phyloP scores from a whole-genome alignment of 495 filamentous ascomycete genomes.

The Aspergillus indologenus region DNA sequence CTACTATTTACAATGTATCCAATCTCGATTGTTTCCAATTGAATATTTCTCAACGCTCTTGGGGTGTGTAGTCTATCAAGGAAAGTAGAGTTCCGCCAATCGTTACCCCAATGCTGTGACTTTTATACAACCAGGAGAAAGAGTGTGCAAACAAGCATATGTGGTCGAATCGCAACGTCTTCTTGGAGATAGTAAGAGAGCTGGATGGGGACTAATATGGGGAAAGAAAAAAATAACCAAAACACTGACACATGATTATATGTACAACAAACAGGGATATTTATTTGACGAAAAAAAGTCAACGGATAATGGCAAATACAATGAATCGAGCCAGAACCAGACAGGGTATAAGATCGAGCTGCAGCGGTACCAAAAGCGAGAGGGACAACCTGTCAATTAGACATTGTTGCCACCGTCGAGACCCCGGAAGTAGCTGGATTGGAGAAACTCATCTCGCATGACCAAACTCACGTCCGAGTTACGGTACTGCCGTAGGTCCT shows the following conservation, averaged over 20 bases:
- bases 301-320: neutral
- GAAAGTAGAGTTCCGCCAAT: neutral
- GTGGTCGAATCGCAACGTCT: neutral
- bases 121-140: neutral
- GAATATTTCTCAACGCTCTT: too few relatives aligned
- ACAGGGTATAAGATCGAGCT: neutral
- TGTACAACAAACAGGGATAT: neutral
- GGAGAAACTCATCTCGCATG: constrained; percentile 40
- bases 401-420: constrained; percentile 13
- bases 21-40: too few relatives aligned
- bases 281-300: neutral
- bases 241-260: neutral
- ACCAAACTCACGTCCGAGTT: constrained; percentile 43
- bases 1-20: neutral
- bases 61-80: neutral
- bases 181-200: neutral
- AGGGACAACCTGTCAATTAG: neutral
- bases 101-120: neutral
- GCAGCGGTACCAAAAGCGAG: neutral
- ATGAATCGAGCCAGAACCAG: neutral
- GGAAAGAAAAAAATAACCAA: neutral
- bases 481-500: constrained; percentile 39
- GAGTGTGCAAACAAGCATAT: neutral
- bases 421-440: constrained; percentile 25
- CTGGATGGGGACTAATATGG: neutral